A percentile compares a stretch with the other conserved stretches of the same genome.
Conservation (phyloP, 139 green algal species). For the Ettlia oleoabundans region DNA sequence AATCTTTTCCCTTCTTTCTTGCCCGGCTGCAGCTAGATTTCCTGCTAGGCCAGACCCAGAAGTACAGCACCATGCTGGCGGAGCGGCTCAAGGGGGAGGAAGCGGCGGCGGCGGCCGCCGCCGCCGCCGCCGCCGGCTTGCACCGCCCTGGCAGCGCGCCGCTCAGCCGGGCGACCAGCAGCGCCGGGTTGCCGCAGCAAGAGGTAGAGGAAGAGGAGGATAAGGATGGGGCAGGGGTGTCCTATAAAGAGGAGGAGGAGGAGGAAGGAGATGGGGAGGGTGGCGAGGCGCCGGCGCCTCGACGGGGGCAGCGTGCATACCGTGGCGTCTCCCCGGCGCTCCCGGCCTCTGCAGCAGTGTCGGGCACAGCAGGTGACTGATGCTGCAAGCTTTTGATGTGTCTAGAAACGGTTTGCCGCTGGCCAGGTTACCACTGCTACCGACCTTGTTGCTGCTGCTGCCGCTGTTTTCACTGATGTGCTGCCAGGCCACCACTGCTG, state of each 20-base stretch:
- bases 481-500: too few species aligned
- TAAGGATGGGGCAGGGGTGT: too few species aligned
- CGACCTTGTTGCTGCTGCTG: background rate
- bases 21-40: slow-evolving; percentile 80
- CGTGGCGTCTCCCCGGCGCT: background rate
- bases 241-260: background rate
- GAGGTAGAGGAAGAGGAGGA: background rate
- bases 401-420: background rate
- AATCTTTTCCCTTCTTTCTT: background rate
- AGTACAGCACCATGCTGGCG: slow-evolving; percentile 87
- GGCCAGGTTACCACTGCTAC: too few species aligned
- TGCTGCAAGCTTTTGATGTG: background rate
- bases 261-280: background rate
- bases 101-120: background rate
- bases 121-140: background rate
- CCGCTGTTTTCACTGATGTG: background rate
- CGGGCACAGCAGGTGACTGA: slow-evolving; percentile 14
- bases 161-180: background rate
- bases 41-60: slow-evolving; percentile 95
- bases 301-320: background rate
- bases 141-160: background rate
- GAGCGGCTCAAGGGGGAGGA: slow-evolving; percentile 61
- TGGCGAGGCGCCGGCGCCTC: background rate
- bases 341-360: slow-evolving; percentile 27
- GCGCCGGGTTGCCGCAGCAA: background rate